A percentile compares a stretch with the other conserved stretches of the same genome.
These are phyloP conservation scores for Hypoxylon sp. DNA, from an alignment of 2,329 filamentous ascomycete species.

Conservation along the genomic window DNA sequence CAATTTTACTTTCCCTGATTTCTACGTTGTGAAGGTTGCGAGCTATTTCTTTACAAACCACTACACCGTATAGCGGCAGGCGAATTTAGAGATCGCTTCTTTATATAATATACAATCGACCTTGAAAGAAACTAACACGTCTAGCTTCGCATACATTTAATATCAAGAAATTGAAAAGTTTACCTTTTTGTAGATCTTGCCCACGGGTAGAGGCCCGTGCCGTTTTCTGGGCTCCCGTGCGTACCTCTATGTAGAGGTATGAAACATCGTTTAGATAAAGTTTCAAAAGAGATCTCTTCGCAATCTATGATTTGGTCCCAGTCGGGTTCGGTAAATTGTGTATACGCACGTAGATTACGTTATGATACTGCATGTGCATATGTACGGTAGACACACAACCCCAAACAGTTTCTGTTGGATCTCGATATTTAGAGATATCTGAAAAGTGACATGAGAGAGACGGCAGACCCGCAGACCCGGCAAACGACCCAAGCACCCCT, in stretches of 20 bases:
- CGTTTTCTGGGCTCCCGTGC: constrained; percentile 30
- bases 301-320: constrained; percentile 30
- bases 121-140: too few relatives aligned
- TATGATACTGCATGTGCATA: constrained; percentile 42
- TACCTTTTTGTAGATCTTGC: constrained; percentile 14
- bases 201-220: constrained; percentile 38
- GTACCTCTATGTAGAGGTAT: constrained; percentile 1
- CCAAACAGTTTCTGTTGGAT: constrained; percentile 27
- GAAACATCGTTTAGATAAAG: constrained; percentile 36
- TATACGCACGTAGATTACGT: constrained; percentile 26
- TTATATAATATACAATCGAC: constrained; percentile 8
- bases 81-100: constrained; percentile 12
- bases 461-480: constrained; percentile 36
- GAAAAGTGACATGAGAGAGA: constrained; percentile 37
- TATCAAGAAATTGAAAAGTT: constrained; percentile 1
- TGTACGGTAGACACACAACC: constrained; percentile 38
- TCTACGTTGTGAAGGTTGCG: not conserved
- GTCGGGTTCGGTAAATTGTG: constrained; percentile 27
- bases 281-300: constrained; percentile 36
- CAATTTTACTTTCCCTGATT: not conserved
- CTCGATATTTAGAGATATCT: constrained; percentile 38
- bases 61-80: constrained; percentile 22
- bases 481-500: constrained; percentile 26
- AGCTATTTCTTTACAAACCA: not conserved
- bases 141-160: constrained; percentile 13